Conservation (phyloP, 2,329 filamentous ascomycete genomes). For the Monilinia polystroma region DNA sequence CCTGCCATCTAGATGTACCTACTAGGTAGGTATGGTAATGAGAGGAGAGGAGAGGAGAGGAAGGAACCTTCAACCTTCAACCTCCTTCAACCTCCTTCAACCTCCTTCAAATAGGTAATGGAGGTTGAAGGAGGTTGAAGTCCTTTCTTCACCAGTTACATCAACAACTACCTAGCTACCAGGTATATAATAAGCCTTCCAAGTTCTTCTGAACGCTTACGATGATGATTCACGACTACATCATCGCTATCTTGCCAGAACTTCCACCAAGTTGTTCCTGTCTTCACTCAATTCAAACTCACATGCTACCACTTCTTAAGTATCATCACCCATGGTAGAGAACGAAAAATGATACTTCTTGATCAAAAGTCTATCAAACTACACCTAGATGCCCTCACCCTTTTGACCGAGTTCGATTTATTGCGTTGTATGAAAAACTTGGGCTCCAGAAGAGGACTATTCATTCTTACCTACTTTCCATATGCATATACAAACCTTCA, state of each 20-base stretch:
- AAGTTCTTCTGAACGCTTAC: not conserved
- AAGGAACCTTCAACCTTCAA: not conserved
- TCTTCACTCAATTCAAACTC: too few species aligned
- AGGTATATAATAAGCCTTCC: not conserved
- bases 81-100: too few species aligned
- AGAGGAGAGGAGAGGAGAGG: not conserved
- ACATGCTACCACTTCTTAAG: too few species aligned
- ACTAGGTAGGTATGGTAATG: not conserved
- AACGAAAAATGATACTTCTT: not conserved
- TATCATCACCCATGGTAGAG: not conserved
- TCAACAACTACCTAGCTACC: not conserved
- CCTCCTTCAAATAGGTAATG: not conserved
- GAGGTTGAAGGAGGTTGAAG: too few species aligned
- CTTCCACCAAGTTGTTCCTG: not conserved
- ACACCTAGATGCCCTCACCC: not conserved
- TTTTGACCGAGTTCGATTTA: not conserved
- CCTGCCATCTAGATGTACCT: not conserved
- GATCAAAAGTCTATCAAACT: not conserved
- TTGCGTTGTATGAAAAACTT: not conserved
- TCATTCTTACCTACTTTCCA: not conserved
- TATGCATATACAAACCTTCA: not conserved
- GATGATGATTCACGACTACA: not conserved
- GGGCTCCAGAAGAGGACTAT: too few species aligned
- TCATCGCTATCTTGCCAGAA: not conserved
- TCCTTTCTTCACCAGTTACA: not conserved